phyloP scores from a whole-genome alignment of 495 filamentous ascomycete genomes.

The Trichoderma virens region DNA sequence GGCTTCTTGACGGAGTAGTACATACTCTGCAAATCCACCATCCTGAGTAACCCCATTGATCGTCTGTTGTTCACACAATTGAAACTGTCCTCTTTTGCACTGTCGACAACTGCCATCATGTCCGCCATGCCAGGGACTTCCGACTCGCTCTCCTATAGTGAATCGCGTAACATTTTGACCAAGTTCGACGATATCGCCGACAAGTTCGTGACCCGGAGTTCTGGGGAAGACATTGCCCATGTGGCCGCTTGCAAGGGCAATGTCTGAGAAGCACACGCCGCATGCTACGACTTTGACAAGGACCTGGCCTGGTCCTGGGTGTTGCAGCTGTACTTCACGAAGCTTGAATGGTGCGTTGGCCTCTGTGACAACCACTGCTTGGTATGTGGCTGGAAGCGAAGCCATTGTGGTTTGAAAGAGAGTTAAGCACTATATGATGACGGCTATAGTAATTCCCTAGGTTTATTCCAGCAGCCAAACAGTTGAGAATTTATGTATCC shows the following conservation, averaged over 20 bases:
- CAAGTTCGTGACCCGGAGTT: conserved; percentile 48
- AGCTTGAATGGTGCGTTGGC: conserved; percentile 30
- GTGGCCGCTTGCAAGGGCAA: conserved; percentile 25
- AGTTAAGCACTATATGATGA: too few relatives aligned
- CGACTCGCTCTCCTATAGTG: conserved; percentile 42
- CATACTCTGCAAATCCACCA: conserved; percentile 59
- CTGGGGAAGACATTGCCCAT: conserved; percentile 40
- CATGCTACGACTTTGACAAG: conserved; percentile 47
- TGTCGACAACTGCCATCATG: too few relatives aligned
- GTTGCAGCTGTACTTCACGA: conserved; percentile 33
- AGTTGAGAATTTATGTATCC: too few relatives aligned
- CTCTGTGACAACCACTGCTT: conserved; percentile 36
- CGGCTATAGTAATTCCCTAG: too few relatives aligned
- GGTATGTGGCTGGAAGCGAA: conserved; percentile 43
- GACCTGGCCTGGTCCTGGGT: conserved; percentile 36
- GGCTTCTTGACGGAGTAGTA: conserved; percentile 51
- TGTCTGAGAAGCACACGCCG: conserved; percentile 46
- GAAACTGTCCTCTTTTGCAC: too few relatives aligned
- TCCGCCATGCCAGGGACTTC: conserved; percentile 52
- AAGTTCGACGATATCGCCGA: conserved; percentile 43
- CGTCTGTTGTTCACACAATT: too few relatives aligned
- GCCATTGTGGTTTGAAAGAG: too few relatives aligned
- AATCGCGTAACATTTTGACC: conserved; percentile 36
- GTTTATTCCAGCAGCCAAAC: too few relatives aligned
- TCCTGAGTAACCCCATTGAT: conserved; percentile 47